Base-by-base conservation (phyloP, 768 basidiomycete genomes). In the Boletus edulis region DNA sequence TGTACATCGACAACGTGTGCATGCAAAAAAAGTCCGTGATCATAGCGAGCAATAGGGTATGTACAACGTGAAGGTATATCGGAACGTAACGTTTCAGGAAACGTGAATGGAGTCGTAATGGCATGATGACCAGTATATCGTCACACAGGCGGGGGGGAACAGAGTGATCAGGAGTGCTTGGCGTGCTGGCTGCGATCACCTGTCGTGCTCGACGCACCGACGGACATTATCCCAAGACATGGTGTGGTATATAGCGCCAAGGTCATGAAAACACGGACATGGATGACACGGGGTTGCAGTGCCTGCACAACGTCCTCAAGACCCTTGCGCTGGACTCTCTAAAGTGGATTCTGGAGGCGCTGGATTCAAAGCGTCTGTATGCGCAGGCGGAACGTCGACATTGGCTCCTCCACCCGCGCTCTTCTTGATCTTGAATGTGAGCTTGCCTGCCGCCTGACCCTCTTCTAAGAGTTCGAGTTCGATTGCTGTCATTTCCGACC, bases 391-490 rank as follows among this genome's bases (percentile, higher is more conserved):
- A 3, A 39, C 32, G 7, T 62, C 57, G 18, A 40, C 20, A 15
- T 29, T 22, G 12, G 51, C 57, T 12, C 9, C 54, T 4, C 55
- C 59, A 1, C 24, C n/a, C 13, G 15, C 2, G 15, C 58, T 62
- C 57, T 32, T 68, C 52, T 54, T 58, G 24, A 70, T 72, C 39
- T 51, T 68, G 45, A 70, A 72, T 10, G 49, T 32, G 22, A 70
- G 60, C 49, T 46, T 71, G 11, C 69, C 69, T 5, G 69, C 68
- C 12, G 68, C 63, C 41, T 68, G 59, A 1, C 69, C 69, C 37
- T 70, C 68, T 53, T 68, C 69, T 4, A 70, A 55, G 40, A 70
- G 64, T 41, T 70, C 69, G 13, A 70, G 66, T 35, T 66, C 69
- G 40, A 70, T 55, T 17, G 64, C 69, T 70, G 46, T 46, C 42